Percentiles rank a stretch among this genome's conserved stretches.
phyloP scores from a whole-genome alignment of 306 rosid species.

The Cicer judaicum region DNA sequence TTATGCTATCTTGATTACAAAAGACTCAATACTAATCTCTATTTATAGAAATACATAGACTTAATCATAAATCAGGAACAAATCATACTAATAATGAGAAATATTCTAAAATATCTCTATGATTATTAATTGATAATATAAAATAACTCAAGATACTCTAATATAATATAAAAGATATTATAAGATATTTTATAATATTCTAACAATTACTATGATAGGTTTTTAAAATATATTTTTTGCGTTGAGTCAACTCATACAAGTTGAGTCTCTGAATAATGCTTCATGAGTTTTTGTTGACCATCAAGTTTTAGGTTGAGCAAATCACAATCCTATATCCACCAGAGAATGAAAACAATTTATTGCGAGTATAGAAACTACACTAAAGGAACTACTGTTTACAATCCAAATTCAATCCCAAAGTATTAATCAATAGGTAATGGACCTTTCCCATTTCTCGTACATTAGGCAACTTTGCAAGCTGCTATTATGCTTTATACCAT shows the following conservation, averaged over 20 bases:
- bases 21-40: too few relatives aligned
- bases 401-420: not conserved
- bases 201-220: not conserved
- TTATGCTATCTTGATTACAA: too few relatives aligned
- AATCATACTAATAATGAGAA: too few relatives aligned
- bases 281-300: not conserved
- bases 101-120: too few relatives aligned
- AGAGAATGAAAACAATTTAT: not conserved
- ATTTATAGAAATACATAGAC: too few relatives aligned
- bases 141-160: too few relatives aligned
- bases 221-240: too few relatives aligned
- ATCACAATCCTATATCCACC: slow-evolving; percentile 5
- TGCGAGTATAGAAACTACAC: not conserved
- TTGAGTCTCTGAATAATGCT: not conserved
- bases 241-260: not conserved
- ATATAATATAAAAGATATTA: too few relatives aligned
- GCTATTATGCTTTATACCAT: not conserved
- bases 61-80: too few relatives aligned
- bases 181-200: too few relatives aligned
- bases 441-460: not conserved
- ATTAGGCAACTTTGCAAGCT: not conserved
- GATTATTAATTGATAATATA: too few relatives aligned
- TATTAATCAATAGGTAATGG: not conserved
- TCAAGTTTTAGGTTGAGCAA: not conserved
- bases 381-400: not conserved